A percentile compares a stretch with the other conserved stretches of the same genome.
Evolutionary conservation across 78 protist genomes (phyloP).

Genomic region (Ministeria vibrans): DNA sequence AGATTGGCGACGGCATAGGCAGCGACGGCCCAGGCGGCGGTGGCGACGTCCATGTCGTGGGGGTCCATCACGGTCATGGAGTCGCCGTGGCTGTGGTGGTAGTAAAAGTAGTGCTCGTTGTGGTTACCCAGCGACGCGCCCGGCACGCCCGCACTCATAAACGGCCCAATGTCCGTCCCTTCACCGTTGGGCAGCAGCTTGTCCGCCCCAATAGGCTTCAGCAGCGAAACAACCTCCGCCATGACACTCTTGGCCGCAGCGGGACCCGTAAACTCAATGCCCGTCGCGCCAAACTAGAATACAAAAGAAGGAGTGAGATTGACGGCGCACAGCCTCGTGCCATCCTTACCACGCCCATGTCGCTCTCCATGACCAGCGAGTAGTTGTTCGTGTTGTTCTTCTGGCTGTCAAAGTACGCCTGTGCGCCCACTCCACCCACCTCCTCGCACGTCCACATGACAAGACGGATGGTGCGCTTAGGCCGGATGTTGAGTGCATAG

Average conservation of each 20-base stretch:
- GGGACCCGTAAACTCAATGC: slow-evolving; percentile 25
- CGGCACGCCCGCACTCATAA: neutral
- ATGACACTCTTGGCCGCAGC: neutral
- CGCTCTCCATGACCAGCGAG: slow-evolving; percentile 48
- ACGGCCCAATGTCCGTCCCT: neutral
- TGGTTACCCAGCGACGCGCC: neutral
- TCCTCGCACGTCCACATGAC: slow-evolving; percentile 67
- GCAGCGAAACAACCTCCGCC: neutral
- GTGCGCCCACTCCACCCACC: slow-evolving; percentile 57
- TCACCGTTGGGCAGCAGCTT: neutral
- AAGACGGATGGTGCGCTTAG: slow-evolving; percentile 61
- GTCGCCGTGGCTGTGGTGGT: slow-evolving; percentile 69
- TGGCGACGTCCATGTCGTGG: neutral
- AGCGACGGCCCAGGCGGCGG: neutral
- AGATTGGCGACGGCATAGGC: neutral
- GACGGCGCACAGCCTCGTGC: too few species aligned
- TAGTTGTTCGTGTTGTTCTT: slow-evolving; percentile 16
- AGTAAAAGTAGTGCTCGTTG: slow-evolving; percentile 47
- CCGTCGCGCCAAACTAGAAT: slow-evolving; percentile 25
- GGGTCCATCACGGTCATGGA: slow-evolving; percentile 38
- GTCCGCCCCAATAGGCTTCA: neutral
- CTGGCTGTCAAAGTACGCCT: slow-evolving; percentile 16
- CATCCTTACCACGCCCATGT: slow-evolving; percentile 58
- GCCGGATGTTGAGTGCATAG: slow-evolving; percentile 38
- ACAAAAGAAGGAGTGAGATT: too few species aligned